Evolutionary conservation across 345 rosid species (phyloP).

Genomic region (Eucalyptus globulus): DNA sequence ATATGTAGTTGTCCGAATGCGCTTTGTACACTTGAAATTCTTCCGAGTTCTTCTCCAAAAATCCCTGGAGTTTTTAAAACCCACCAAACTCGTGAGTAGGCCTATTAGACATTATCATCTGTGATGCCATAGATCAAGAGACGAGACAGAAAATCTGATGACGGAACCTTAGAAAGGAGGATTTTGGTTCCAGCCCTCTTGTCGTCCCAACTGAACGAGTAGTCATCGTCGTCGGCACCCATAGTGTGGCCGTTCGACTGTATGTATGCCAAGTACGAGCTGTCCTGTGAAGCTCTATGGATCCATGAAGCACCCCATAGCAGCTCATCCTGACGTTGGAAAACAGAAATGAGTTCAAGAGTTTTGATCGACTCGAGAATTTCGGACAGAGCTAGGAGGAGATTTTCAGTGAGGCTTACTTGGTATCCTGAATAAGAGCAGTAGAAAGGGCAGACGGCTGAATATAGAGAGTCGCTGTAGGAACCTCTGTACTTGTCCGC

Average conservation of each 20-base stretch:
- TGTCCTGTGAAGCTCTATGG: constrained; percentile 44
- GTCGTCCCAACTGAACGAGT: constrained; percentile 75
- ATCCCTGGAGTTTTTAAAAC: constrained; percentile 20
- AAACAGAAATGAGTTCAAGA: neutral
- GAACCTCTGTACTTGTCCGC: constrained; percentile 64
- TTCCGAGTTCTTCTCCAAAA: constrained; percentile 25
- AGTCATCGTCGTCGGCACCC: constrained; percentile 56
- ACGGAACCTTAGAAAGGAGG: constrained; percentile 48
- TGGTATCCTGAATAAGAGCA: constrained; percentile 68
- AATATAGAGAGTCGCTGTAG: constrained; percentile 49
- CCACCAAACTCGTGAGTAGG: neutral
- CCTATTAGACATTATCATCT: neutral
- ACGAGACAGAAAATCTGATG: neutral
- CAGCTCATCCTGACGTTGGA: constrained; percentile 43
- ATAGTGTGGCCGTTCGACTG: constrained; percentile 44
- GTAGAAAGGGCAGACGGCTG: constrained; percentile 67
- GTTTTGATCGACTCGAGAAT: neutral
- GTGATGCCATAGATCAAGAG: neutral
- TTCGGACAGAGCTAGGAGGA: neutral
- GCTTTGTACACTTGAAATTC: constrained; percentile 44
- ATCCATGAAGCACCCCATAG: constrained; percentile 79
- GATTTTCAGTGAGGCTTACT: neutral
- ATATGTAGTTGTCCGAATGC: constrained; percentile 65
- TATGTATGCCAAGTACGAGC: constrained; percentile 38
- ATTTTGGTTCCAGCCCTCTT: constrained; percentile 57